Conservation (phyloP, 2,329 filamentous ascomycete genomes). For the Pseudocercospora cruenta region DNA sequence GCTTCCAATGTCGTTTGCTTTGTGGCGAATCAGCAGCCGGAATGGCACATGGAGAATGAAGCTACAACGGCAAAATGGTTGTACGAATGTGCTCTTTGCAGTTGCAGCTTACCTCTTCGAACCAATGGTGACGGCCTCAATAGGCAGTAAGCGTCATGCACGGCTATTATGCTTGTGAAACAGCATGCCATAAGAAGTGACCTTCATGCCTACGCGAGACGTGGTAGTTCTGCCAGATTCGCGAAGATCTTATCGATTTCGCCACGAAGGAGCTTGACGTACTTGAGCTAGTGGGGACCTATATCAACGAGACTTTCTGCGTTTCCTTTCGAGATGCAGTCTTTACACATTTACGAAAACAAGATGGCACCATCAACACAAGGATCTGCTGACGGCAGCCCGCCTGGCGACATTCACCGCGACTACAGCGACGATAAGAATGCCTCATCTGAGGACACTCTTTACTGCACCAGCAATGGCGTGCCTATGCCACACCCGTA, state of each 20-base stretch:
- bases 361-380: slow-evolving; percentile 29
- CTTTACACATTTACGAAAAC: slow-evolving; percentile 12
- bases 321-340: slow-evolving; percentile 13
- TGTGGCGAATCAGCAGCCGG: background rate
- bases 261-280: slow-evolving; percentile 6
- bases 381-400: slow-evolving; percentile 19
- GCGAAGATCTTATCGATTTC: slow-evolving; percentile 4
- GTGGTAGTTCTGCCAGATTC: background rate
- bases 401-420: slow-evolving; percentile 33
- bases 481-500: slow-evolving; percentile 62
- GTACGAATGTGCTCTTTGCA: background rate
- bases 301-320: slow-evolving; percentile 2
- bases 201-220: background rate
- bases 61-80: slow-evolving; percentile 3
- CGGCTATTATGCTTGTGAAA: background rate
- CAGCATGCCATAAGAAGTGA: slow-evolving; percentile 10
- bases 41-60: background rate
- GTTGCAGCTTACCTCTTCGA: slow-evolving; percentile 1
- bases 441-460: slow-evolving; percentile 46
- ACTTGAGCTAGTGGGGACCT: slow-evolving; percentile 8
- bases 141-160: slow-evolving; percentile 20
- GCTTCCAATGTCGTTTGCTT: background rate
- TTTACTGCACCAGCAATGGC: slow-evolving; percentile 62
- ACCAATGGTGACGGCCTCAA: slow-evolving; percentile 21
- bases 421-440: slow-evolving; percentile 52